phyloP scores from a whole-genome alignment of 352 stramenopile genomes.

The Pythium scleroteichum region DNA sequence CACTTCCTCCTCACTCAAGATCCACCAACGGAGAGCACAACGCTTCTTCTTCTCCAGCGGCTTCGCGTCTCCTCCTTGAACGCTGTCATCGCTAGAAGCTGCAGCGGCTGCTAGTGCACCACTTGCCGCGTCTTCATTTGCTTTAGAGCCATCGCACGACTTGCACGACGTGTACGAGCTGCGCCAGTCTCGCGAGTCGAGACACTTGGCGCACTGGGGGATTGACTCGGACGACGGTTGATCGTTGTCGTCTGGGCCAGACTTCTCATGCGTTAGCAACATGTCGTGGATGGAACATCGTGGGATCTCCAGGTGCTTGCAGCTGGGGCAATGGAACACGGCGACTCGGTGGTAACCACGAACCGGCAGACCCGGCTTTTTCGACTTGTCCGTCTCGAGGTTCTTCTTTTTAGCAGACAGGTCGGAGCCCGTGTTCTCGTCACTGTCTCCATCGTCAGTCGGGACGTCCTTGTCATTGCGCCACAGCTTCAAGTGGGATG shows the following conservation, averaged over 20 bases:
- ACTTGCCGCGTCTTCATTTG: not conserved
- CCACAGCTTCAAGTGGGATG: constrained; percentile 60
- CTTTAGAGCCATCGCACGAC: constrained; percentile 6
- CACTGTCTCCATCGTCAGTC: not conserved
- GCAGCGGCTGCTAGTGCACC: not conserved
- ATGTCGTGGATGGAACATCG: constrained; percentile 46
- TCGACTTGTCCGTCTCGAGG: constrained; percentile 5
- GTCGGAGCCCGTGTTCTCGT: constrained; percentile 1
- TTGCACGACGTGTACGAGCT: constrained; percentile 32
- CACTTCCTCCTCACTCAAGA: constrained; percentile 69
- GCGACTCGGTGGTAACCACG: constrained; percentile 74
- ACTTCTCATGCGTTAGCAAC: constrained; percentile 62
- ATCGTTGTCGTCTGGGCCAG: constrained; percentile 3
- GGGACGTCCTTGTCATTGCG: constrained; percentile 27
- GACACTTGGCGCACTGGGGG: constrained; percentile 56
- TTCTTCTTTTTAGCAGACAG: constrained; percentile 22
- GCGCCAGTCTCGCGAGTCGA: constrained; percentile 51
- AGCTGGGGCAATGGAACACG: constrained; percentile 57
- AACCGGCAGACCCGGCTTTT: constrained; percentile 39
- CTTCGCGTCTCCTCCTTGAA: not conserved
- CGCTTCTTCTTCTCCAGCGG: not conserved
- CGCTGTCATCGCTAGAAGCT: constrained; percentile 1
- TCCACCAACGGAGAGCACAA: constrained; percentile 61
- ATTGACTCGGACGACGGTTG: constrained; percentile 22
- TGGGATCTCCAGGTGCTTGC: constrained; percentile 51